Base-by-base conservation (phyloP, 1,284 basidiomycete genomes). In the Puccinia hordei region DNA sequence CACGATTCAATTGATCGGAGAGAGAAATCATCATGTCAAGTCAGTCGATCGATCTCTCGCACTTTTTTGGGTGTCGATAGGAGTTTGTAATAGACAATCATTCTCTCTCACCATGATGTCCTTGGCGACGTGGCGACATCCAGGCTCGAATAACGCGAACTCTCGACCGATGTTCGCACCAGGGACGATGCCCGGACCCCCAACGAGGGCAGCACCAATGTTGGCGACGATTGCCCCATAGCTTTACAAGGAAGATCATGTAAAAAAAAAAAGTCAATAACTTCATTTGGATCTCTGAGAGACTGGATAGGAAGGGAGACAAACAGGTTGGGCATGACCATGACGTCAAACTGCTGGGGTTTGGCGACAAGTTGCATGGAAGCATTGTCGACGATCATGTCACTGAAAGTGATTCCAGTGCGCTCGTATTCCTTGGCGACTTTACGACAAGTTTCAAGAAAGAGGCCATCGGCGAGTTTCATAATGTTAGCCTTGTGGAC, bases 401-500 rank as follows among this genome's bases (percentile, higher is more conserved):
- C 93, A 86, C 97, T 96, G 86, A 90, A 93, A 85, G 91, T 90
- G 85, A 99, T 95, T 77, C 97, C 97, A 80, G 92, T 90, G 82
- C 91, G 91, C 88, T 92, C 93, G 90, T 99, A 99, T 85, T 89
- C 88, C 87, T 99, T 93, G 53, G 95, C 97, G 81, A 99, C 90
- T 82, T 90, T 90, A 84, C 95, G 93, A 91, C 98, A 99, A 41
- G 96, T 98, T 88, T 96, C 97, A 84, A 99, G 90, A 91, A 99
- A 99, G 71, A 99, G 91, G 88, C 97, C 97, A 86, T 99, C 97
- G 86, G 95, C 96, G 84, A 99, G 91, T 88, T 99, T 99, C 97
- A 99, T 99, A 89, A 99, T 99, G 89, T 99, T 99, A 85, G 97
- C 97, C 88, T 99, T 99, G 91, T 99, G 97, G 72, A 99, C 95